Evolutionary conservation across 139 green algal genomes (phyloP), one percentile per base, ranked within the genome.

Genomic region (Asterochloris sp.): DNA sequence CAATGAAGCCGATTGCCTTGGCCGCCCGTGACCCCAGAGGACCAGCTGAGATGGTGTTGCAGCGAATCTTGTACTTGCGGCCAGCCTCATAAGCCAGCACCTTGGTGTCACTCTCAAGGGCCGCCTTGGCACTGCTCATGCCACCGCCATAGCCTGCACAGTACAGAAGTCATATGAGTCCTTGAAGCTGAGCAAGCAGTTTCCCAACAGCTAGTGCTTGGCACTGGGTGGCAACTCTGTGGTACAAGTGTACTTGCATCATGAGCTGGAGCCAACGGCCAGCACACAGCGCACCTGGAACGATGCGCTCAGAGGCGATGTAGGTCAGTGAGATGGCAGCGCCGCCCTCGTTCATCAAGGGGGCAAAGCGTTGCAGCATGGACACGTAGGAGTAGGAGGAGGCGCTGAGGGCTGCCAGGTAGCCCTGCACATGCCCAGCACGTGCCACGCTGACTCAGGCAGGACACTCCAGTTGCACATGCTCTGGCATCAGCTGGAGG

Each of bases 1-100:
- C 97, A 78, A 99, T 99, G 93, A 99, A 99, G 73, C 97, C 97
- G 74, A 99, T 99, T 63, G 97, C 97, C 86, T 96, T 97, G 76
- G 97, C 97, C 23, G 97, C 97, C 24, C 97, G 89, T 78, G 90
- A 97, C 71, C 97, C 94, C 82, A 99, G 90, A 0, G 97, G 97
- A 2, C 97, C 97, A n/a, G 94, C 94, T 69, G 89, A 96, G 86
- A 98, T 97, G 83, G 90, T 91, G 89, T 95, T 95, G 21, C 94
- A 89, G 26, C 94, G 87, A n/a, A 98, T 85, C 77, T 89, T 79
- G 24, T 91, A 94, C 90, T 99, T 99, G 80, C 94, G 90, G 27
- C 97, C 97, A 19, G 97, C 97, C 92, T 99, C 97, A 77, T 93
- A 99, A 1, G 97, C 96, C 74, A 99, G 91, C 81, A 99, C 96